Percentiles rank a stretch among this genome's conserved stretches.
Evolutionary conservation across 108 stramenopile genomes (phyloP).

Genomic region (Cyclotella sp.): DNA sequence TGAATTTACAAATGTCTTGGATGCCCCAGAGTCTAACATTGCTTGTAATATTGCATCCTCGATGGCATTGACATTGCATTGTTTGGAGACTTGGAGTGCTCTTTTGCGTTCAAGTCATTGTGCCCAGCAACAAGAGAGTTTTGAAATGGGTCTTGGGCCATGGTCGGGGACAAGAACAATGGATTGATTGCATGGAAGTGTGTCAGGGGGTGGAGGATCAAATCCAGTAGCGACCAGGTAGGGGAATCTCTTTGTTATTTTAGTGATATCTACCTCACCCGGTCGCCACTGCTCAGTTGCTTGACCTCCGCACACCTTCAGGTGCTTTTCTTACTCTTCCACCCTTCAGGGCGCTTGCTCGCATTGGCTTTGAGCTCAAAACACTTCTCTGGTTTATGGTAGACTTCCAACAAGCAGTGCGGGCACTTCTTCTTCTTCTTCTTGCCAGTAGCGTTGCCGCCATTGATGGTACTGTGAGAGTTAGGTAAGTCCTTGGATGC

Average conservation of each 20-base stretch:
- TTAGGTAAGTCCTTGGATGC: conserved; percentile 10
- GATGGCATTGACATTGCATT: background rate
- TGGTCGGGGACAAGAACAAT: too few relatives aligned
- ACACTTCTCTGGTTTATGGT: conserved; percentile 16
- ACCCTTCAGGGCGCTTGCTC: conserved; percentile 12
- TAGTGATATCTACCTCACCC: conserved; percentile 23
- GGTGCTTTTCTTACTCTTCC: conserved; percentile 20
- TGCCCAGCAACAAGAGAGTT: background rate
- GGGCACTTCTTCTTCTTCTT: conserved; percentile 28
- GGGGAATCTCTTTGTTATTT: conserved; percentile 24
- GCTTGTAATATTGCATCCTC: background rate
- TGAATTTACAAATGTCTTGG: background rate
- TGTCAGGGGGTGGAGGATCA: background rate
- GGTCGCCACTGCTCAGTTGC: conserved; percentile 29
- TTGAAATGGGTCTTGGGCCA: conserved; percentile 1
- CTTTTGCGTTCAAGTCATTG: background rate
- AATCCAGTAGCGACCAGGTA: background rate
- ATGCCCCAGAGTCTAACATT: conserved; percentile 12
- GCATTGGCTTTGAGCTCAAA: conserved; percentile 16
- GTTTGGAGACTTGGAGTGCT: background rate
- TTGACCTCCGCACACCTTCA: conserved; percentile 16
- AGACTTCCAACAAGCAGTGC: conserved; percentile 17
- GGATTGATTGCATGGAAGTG: too few relatives aligned
- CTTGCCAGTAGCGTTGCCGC: too few relatives aligned
- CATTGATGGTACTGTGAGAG: too few relatives aligned